Evolutionary conservation across 805 yeast genomes (phyloP).

Genomic region (Metschnikowia drakensbergensis): DNA sequence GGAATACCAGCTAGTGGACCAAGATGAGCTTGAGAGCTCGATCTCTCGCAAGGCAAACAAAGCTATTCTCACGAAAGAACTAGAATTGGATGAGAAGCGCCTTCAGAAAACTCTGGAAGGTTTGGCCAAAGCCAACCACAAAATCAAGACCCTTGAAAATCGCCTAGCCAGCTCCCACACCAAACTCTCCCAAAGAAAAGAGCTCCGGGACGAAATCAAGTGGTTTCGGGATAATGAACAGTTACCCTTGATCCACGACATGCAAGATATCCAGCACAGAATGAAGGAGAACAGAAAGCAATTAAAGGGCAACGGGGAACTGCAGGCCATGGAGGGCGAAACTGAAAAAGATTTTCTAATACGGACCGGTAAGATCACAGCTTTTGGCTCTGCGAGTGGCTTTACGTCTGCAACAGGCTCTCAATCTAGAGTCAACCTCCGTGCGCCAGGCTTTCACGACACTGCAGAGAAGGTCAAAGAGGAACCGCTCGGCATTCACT

Average conservation of each 20-base stretch:
- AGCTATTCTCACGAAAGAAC: constrained; percentile 56
- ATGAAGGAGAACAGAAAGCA: constrained; percentile 39
- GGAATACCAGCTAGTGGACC: constrained; percentile 56
- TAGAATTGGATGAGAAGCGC: constrained; percentile 71
- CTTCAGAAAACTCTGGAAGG: constrained; percentile 61
- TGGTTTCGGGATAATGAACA: constrained; percentile 50
- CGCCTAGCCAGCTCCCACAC: constrained; percentile 51
- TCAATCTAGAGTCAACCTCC: constrained; percentile 41
- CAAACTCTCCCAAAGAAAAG: constrained; percentile 61
- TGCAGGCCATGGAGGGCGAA: constrained; percentile 46
- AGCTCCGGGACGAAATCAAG: constrained; percentile 50
- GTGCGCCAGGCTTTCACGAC: constrained; percentile 47
- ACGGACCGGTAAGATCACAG: constrained; percentile 89
- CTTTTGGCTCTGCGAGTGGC: constrained; percentile 71
- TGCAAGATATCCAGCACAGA: constrained; percentile 46
- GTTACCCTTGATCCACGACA: constrained; percentile 52
- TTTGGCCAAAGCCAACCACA: constrained; percentile 40
- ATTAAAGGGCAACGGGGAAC: constrained; percentile 26
- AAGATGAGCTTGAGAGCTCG: constrained; percentile 69
- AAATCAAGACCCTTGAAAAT: constrained; percentile 45
- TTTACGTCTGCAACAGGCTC: constrained; percentile 32
- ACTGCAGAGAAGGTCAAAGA: not conserved
- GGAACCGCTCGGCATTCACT: too few relatives aligned
- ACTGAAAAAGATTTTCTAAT: constrained; percentile 74
- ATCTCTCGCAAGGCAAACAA: constrained; percentile 68